These are phyloP conservation scores for Astragalus glycyphyllos DNA, from an alignment of 306 rosid species.

Conservation along the genomic window DNA sequence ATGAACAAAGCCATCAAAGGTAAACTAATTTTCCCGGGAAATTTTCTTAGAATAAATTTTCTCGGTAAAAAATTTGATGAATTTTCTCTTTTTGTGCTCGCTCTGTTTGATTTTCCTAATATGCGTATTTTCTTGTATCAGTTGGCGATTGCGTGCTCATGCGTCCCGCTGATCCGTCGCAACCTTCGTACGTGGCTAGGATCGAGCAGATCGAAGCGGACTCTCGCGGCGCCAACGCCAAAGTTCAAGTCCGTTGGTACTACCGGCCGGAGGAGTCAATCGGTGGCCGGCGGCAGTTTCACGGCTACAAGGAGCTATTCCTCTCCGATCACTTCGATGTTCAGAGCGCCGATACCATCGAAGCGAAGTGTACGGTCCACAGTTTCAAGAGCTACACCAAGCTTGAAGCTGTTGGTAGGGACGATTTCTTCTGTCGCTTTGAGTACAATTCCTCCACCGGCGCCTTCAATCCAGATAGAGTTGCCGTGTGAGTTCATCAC, in stretches of 20 bases:
- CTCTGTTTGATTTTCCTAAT: not conserved
- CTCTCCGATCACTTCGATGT: slow-evolving; percentile 91
- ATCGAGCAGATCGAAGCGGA: slow-evolving; percentile 97
- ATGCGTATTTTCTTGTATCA: slow-evolving; percentile 31
- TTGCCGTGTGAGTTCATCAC: slow-evolving; percentile 75
- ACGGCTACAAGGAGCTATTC: slow-evolving; percentile 93
- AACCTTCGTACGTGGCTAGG: slow-evolving; percentile 92
- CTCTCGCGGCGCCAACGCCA: slow-evolving; percentile 90
- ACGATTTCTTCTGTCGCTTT: slow-evolving; percentile 97
- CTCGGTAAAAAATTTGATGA: not conserved
- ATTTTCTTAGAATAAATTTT: not conserved
- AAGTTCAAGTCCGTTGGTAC: slow-evolving; percentile 91
- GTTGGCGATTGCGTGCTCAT: slow-evolving; percentile 94
- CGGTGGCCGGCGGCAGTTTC: slow-evolving; percentile 98
- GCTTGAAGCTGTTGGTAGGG: slow-evolving; percentile 97
- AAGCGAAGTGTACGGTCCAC: slow-evolving; percentile 94
- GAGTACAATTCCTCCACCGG: slow-evolving; percentile 95
- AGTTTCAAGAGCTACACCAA: slow-evolving; percentile 87
- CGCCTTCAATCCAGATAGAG: slow-evolving; percentile 95
- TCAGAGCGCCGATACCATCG: slow-evolving; percentile 92
- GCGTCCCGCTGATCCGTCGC: slow-evolving; percentile 83
- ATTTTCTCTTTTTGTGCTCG: slow-evolving; percentile 3
- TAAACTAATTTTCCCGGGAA: slow-evolving; percentile 35
- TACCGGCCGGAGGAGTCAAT: slow-evolving; percentile 99
- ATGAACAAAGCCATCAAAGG: slow-evolving; percentile 80